Evolutionary conservation across 139 green algal genomes (phyloP).

Genomic region (Astrephomene gubernaculifera): DNA sequence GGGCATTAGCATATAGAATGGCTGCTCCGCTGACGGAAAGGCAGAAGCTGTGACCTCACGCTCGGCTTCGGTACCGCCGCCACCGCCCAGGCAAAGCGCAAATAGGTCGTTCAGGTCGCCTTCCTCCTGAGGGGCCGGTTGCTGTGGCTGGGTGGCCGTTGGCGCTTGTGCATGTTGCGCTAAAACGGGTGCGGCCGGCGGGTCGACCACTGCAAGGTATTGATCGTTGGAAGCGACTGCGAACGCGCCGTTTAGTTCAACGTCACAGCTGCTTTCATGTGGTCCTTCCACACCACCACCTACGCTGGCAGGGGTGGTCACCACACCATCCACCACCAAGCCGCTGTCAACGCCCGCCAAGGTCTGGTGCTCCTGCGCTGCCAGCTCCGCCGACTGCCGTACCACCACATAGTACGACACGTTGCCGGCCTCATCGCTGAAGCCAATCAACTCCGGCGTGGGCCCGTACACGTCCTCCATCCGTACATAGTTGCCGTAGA

Average conservation of each 20-base stretch:
- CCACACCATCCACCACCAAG: not conserved
- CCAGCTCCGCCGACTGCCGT: not conserved
- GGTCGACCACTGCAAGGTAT: not conserved
- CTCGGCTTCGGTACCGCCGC: not conserved
- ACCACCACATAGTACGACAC: not conserved
- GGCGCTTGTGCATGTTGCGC: not conserved
- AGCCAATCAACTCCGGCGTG: not conserved
- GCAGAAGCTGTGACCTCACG: not conserved
- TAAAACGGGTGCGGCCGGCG: not conserved
- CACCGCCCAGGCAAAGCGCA: slow-evolving; percentile 1
- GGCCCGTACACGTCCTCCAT: slow-evolving; percentile 29
- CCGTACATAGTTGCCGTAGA: not conserved
- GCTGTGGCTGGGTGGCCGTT: too few relatives aligned
- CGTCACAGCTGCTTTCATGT: not conserved
- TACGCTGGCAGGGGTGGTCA: not conserved
- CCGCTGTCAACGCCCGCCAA: not conserved
- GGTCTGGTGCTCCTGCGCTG: not conserved
- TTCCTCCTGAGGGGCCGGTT: too few relatives aligned
- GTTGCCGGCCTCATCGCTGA: not conserved
- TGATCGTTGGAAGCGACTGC: not conserved
- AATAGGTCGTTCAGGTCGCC: slow-evolving; percentile 12
- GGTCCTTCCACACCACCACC: not conserved
- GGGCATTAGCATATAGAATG: not conserved
- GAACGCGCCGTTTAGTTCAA: not conserved
- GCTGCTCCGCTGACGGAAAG: not conserved